phyloP scores from a whole-genome alignment of 768 basidiomycete species.

The Tulasnella sp. region DNA sequence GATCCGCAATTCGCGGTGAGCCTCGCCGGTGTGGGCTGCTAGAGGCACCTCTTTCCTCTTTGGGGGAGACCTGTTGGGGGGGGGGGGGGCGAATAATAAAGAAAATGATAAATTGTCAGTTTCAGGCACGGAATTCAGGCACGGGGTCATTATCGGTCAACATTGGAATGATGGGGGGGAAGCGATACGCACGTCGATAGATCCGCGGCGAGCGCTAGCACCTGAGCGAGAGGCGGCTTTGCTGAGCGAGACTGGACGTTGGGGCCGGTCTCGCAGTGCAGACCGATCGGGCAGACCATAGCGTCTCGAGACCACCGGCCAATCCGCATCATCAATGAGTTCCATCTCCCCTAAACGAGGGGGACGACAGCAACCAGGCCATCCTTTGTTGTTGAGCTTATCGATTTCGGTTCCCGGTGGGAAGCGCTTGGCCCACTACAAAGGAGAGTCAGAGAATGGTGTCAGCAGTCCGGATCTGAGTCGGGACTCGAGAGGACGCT shows the following conservation, averaged over 20 bases:
- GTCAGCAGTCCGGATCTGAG: background rate
- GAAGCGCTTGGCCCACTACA: conserved; percentile 41
- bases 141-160: conserved; percentile 3
- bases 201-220: background rate
- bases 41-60: conserved; percentile 1
- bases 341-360: conserved; percentile 48
- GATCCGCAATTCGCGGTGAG: conserved; percentile 3
- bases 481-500: conserved; percentile 16
- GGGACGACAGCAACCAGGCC: conserved; percentile 84
- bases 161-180: background rate
- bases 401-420: background rate
- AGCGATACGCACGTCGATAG: conserved; percentile 2
- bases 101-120: background rate
- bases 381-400: conserved; percentile 45
- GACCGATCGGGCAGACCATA: conserved; percentile 61
- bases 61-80: background rate
- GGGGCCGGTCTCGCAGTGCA: conserved; percentile 55
- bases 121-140: background rate
- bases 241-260: background rate
- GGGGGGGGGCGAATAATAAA: background rate
- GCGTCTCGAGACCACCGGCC: conserved; percentile 66
- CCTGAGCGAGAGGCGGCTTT: background rate
- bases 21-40: conserved; percentile 7
- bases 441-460: background rate
- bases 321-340: conserved; percentile 59